Evolutionary conservation across 1,139 yeast genomes (phyloP).

Genomic region (Zhuliangozyma blackwelliae): DNA sequence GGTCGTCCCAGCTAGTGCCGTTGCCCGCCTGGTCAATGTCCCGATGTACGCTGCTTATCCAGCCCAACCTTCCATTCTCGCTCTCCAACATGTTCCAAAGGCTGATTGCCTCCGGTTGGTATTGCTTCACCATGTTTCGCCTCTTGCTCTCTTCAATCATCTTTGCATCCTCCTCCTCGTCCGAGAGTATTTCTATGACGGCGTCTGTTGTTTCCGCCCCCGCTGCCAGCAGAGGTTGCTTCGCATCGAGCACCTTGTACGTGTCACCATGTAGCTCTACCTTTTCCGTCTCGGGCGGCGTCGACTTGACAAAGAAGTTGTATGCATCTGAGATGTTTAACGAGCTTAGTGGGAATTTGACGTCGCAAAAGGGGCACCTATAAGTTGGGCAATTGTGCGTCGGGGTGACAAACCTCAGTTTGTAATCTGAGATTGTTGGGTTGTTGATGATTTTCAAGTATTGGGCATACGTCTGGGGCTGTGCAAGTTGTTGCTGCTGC

Average conservation of each 20-base stretch:
- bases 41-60: not conserved
- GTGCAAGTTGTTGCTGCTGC: not conserved
- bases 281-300: slow-evolving; percentile 31
- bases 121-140: not conserved
- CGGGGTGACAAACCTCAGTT: slow-evolving; percentile 10
- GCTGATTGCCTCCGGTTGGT: not conserved
- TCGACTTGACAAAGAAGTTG: slow-evolving; percentile 40
- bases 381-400: slow-evolving; percentile 14
- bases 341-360: slow-evolving; percentile 29
- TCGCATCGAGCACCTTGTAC: slow-evolving; percentile 32
- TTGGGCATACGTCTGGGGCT: slow-evolving; percentile 2
- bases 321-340: slow-evolving; percentile 37
- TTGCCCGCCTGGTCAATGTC: not conserved
- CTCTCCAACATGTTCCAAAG: not conserved
- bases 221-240: not conserved
- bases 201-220: not conserved
- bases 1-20: slow-evolving; percentile 10
- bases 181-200: slow-evolving; percentile 25
- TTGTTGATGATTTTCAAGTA: slow-evolving; percentile 7
- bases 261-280: slow-evolving; percentile 35
- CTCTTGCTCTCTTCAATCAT: slow-evolving; percentile 1
- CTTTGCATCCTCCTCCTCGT: slow-evolving; percentile 21
- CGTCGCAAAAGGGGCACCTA: slow-evolving; percentile 42
- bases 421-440: slow-evolving; percentile 4
- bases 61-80: not conserved